These are phyloP conservation scores for Hypoxylon sp. DNA, from an alignment of 2,329 filamentous ascomycete genomes.

Conservation along the genomic window DNA sequence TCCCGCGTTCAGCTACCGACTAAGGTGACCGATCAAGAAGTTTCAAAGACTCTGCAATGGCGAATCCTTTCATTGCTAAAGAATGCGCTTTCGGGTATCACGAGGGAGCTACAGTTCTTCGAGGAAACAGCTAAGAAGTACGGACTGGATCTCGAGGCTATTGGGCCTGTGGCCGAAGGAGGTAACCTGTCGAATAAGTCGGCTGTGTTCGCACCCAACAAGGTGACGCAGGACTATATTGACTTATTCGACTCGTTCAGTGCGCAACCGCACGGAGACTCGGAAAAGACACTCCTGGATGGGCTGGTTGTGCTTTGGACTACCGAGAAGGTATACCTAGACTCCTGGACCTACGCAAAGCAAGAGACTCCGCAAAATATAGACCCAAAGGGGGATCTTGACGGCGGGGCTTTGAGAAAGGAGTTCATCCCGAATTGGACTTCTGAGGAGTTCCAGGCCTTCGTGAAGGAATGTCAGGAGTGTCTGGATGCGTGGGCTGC, in stretches of 20 bases:
- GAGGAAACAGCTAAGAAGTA: conserved; percentile 50
- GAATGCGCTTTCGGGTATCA: conserved; percentile 50
- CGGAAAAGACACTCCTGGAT: conserved; percentile 65
- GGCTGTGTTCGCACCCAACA: conserved; percentile 46
- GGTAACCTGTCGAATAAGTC: conserved; percentile 29
- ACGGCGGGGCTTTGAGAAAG: conserved; percentile 74
- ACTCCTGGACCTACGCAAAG: conserved; percentile 70
- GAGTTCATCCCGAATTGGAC: conserved; percentile 81
- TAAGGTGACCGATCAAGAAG: conserved; percentile 20
- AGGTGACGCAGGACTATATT: conserved; percentile 49
- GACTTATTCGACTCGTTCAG: conserved; percentile 53
- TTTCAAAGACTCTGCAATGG: conserved; percentile 47
- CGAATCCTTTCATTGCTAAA: conserved; percentile 50
- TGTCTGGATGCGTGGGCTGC: conserved; percentile 53
- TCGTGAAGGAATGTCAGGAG: conserved; percentile 57
- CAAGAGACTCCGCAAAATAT: conserved; percentile 50
- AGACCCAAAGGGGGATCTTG: conserved; percentile 63
- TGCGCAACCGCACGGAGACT: conserved; percentile 24
- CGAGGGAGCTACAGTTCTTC: conserved; percentile 52
- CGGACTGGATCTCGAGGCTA: conserved; percentile 47
- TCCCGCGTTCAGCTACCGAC: conserved; percentile 51
- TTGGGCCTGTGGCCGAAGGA: conserved; percentile 35
- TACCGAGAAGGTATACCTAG: conserved; percentile 77
- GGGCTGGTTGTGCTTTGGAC: conserved; percentile 82
- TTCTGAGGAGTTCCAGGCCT: conserved; percentile 70